Evolutionary conservation across 345 rosid species (phyloP).

Genomic region (Raphanus sativus): DNA sequence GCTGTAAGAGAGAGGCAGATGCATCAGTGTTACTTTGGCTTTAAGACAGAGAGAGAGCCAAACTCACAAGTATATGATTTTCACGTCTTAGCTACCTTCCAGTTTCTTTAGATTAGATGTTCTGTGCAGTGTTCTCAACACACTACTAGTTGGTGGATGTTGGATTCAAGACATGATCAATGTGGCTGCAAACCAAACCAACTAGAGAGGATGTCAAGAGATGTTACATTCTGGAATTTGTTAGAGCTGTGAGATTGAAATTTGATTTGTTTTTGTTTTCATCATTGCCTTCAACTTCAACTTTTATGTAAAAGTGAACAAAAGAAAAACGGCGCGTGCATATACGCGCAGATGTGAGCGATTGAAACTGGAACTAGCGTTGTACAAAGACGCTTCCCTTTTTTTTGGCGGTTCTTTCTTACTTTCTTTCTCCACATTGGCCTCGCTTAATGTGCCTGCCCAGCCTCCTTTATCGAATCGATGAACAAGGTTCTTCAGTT

Average conservation of each 20-base stretch:
- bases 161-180: too few species aligned
- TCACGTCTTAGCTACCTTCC: not conserved
- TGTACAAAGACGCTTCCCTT: not conserved
- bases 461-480: not conserved
- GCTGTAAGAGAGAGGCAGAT: not conserved
- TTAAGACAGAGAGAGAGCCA: not conserved
- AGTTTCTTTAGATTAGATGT: not conserved
- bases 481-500: slow-evolving; percentile 48
- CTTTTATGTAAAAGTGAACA: too few species aligned
- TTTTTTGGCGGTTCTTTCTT: slow-evolving; percentile 34
- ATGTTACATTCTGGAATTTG: too few species aligned
- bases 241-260: too few species aligned
- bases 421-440: not conserved
- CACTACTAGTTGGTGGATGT: slow-evolving; percentile 6
- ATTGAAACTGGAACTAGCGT: slow-evolving; percentile 7
- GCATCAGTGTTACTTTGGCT: not conserved
- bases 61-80: not conserved
- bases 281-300: too few species aligned
- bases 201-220: too few species aligned
- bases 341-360: slow-evolving; percentile 4
- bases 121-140: not conserved
- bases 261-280: too few species aligned
- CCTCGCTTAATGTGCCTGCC: not conserved
- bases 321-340: slow-evolving; percentile 7
- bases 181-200: too few species aligned